Evolutionary conservation across 202 grass and related monocot species (phyloP).

Genomic region (Elaeis oleifera): DNA sequence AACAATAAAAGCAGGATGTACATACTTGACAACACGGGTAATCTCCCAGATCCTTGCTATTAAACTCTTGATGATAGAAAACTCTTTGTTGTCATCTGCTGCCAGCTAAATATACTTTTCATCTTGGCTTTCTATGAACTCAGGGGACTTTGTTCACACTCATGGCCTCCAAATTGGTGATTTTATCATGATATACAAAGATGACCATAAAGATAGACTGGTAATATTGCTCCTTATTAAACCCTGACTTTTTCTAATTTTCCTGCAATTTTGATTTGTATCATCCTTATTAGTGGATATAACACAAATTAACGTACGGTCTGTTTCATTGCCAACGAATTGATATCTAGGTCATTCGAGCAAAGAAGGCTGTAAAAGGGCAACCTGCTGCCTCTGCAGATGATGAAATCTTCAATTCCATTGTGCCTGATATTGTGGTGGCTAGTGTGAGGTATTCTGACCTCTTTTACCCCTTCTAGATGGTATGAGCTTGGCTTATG

Average conservation of each 20-base stretch:
- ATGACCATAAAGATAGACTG: slow-evolving; percentile 59
- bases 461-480: slow-evolving; percentile 61
- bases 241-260: neutral
- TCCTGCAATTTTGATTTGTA: neutral
- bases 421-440: slow-evolving; percentile 68
- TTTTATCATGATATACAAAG: slow-evolving; percentile 90
- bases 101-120: slow-evolving; percentile 2
- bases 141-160: slow-evolving; percentile 70
- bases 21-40: slow-evolving; percentile 90
- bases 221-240: slow-evolving; percentile 17
- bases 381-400: slow-evolving; percentile 31
- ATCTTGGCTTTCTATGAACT: slow-evolving; percentile 4
- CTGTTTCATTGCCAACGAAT: neutral
- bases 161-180: slow-evolving; percentile 75
- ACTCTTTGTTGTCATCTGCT: no score
- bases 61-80: no score
- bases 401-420: slow-evolving; percentile 75
- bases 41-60: neutral
- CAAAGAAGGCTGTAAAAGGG: slow-evolving; percentile 51
- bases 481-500: slow-evolving; percentile 30
- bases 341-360: slow-evolving; percentile 53
- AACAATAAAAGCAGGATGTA: slow-evolving; percentile 99
- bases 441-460: slow-evolving; percentile 71
- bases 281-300: neutral
- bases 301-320: slow-evolving; percentile 3